Percentiles rank a stretch among this genome's conserved stretches.
phyloP scores from a whole-genome alignment of 176 grass and related monocot genomes.

The Urochloa ruziziensis region DNA sequence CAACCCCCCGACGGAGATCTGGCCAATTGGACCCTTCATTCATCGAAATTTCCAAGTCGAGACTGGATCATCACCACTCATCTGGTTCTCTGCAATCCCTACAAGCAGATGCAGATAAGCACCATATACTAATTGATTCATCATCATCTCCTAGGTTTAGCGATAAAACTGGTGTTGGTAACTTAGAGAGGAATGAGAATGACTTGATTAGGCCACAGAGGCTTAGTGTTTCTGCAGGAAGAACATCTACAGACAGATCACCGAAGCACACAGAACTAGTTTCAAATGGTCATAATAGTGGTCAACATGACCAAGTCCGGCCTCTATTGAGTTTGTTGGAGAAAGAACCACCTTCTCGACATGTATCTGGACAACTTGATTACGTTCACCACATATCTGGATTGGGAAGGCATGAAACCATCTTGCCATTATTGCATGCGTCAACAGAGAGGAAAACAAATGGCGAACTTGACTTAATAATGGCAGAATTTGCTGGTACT shows the following conservation, averaged over 20 bases:
- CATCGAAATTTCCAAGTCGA: slow-evolving; percentile 46
- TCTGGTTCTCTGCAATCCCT: slow-evolving; percentile 54
- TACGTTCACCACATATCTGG: slow-evolving; percentile 81
- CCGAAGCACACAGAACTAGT: slow-evolving; percentile 77
- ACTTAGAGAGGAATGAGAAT: slow-evolving; percentile 53
- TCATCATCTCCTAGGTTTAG: slow-evolving; percentile 59
- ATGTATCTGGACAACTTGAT: slow-evolving; percentile 97
- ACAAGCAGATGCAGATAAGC: slow-evolving; percentile 64
- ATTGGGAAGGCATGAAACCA: slow-evolving; percentile 92
- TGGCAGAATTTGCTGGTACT: slow-evolving; percentile 90
- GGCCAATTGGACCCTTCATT: slow-evolving; percentile 65
- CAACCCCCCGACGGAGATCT: slow-evolving; percentile 65
- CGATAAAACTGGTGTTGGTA: slow-evolving; percentile 49
- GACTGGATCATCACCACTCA: slow-evolving; percentile 60
- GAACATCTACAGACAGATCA: slow-evolving; percentile 79
- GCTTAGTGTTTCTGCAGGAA: slow-evolving; percentile 63
- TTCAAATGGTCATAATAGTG: slow-evolving; percentile 56
- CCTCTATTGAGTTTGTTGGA: slow-evolving; percentile 92
- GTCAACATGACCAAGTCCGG: slow-evolving; percentile 78
- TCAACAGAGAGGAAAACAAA: slow-evolving; percentile 82
- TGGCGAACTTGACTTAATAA: slow-evolving; percentile 89
- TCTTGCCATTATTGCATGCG: slow-evolving; percentile 90
- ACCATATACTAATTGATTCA: slow-evolving; percentile 50
- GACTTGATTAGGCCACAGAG: slow-evolving; percentile 59
- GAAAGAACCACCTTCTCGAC: slow-evolving; percentile 93